These are phyloP conservation scores for Oleoguttula mirabilis DNA, from an alignment of 495 filamentous ascomycete species.

Conservation along the genomic window DNA sequence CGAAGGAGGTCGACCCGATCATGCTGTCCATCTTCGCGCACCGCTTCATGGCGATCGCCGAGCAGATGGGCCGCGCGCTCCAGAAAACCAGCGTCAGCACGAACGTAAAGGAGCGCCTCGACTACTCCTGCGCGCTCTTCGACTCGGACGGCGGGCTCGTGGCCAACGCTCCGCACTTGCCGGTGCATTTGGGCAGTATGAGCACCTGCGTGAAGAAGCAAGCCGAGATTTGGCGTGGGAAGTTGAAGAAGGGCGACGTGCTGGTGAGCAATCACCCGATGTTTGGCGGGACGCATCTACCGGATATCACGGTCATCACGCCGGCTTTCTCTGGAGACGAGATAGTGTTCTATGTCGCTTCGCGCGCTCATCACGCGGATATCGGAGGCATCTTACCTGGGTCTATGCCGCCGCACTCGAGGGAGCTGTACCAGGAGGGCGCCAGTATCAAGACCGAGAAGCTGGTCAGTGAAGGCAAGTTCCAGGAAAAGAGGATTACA, in stretches of 20 bases:
- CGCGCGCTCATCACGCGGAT: slow-evolving; percentile 89
- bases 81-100: slow-evolving; percentile 97
- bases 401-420: slow-evolving; percentile 91
- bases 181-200: slow-evolving; percentile 88
- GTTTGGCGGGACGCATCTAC: slow-evolving; percentile 77
- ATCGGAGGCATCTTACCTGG: slow-evolving; percentile 94
- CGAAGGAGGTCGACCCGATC: slow-evolving; percentile 63
- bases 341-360: slow-evolving; percentile 95
- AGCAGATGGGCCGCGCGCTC: slow-evolving; percentile 91
- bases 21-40: slow-evolving; percentile 93
- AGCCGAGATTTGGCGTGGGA: slow-evolving; percentile 84
- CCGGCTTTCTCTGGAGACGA: slow-evolving; percentile 79
- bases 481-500: slow-evolving; percentile 77
- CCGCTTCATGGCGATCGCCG: slow-evolving; percentile 96
- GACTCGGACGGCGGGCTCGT: slow-evolving; percentile 83
- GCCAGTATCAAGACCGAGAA: slow-evolving; percentile 90
- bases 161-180: slow-evolving; percentile 88
- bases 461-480: slow-evolving; percentile 76
- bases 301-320: slow-evolving; percentile 89
- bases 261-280: slow-evolving; percentile 93
- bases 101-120: slow-evolving; percentile 93
- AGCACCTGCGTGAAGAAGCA: slow-evolving; percentile 89
- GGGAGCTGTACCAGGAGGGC: slow-evolving; percentile 88
- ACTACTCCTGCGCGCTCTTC: slow-evolving; percentile 94
- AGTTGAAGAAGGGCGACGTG: slow-evolving; percentile 82